Percentiles rank a stretch among this genome's conserved stretches.
phyloP scores from a whole-genome alignment of 805 yeast species.

The Wickerhamiella kurtzmanii region DNA sequence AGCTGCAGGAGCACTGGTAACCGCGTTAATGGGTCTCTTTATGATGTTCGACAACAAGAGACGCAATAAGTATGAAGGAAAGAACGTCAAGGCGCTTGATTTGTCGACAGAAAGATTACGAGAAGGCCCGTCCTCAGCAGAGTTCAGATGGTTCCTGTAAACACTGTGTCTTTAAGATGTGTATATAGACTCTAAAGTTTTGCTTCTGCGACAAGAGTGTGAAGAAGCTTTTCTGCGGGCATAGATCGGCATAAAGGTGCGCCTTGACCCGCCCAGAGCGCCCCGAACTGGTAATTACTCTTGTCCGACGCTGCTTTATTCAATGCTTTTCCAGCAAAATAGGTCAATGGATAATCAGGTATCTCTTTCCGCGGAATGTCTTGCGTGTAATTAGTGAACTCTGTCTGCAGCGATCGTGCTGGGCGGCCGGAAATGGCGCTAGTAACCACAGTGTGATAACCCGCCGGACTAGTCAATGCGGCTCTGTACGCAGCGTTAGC shows the following conservation, averaged over 20 bases:
- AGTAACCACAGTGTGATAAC: neutral
- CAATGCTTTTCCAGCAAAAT: neutral
- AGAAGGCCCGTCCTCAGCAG: neutral
- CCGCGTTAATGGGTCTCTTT: neutral
- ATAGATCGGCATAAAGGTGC: neutral
- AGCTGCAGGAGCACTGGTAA: neutral
- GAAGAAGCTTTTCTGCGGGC: neutral
- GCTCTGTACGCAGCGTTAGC: neutral
- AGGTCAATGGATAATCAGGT: neutral
- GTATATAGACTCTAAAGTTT: neutral
- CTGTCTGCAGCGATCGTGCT: neutral
- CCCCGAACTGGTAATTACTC: neutral
- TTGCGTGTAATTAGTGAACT: neutral
- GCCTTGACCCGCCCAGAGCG: neutral
- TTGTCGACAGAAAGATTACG: neutral
- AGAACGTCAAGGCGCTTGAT: neutral
- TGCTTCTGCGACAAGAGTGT: neutral
- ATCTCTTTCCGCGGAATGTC: neutral
- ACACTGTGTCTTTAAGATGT: too few species aligned
- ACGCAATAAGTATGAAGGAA: neutral
- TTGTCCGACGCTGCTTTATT: neutral
- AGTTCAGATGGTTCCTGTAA: neutral
- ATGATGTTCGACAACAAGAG: neutral
- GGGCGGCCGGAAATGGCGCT: neutral
- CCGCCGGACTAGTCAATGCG: neutral